These are phyloP conservation scores for Aspergillus mulundensis DNA, from an alignment of 495 filamentous ascomycete genomes.

Conservation along the genomic window DNA sequence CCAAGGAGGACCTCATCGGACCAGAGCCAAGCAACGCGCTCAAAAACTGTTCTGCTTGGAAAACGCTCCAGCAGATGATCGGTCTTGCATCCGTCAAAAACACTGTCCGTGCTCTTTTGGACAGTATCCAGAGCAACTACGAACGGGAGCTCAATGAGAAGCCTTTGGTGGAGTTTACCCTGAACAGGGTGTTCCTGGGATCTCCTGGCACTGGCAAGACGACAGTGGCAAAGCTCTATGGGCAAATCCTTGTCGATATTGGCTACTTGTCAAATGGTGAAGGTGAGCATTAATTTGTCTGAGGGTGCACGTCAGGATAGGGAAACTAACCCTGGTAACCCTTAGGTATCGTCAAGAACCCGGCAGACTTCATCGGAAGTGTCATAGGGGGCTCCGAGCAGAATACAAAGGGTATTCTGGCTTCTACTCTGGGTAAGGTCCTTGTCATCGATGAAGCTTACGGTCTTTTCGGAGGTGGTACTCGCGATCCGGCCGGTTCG, in stretches of 20 bases:
- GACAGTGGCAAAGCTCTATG: slow-evolving; percentile 70
- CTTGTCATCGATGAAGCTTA: slow-evolving; percentile 78
- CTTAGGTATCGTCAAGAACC: slow-evolving; percentile 62
- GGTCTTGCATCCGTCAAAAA: slow-evolving; percentile 62
- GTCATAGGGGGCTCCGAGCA: slow-evolving; percentile 63
- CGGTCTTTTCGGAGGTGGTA: slow-evolving; percentile 39
- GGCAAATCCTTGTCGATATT: slow-evolving; percentile 57
- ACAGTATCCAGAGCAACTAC: slow-evolving; percentile 60
- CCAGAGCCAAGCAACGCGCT: slow-evolving; percentile 57
- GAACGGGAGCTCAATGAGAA: slow-evolving; percentile 57
- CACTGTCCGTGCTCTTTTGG: slow-evolving; percentile 51
- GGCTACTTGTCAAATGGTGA: slow-evolving; percentile 59
- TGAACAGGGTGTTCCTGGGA: slow-evolving; percentile 71
- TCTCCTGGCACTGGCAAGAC: slow-evolving; percentile 75
- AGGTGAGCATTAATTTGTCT: too few relatives aligned
- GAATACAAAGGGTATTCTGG: slow-evolving; percentile 68
- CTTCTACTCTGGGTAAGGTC: slow-evolving; percentile 63
- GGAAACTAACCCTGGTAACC: background rate
- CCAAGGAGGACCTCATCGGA: background rate
- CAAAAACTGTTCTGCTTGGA: slow-evolving; percentile 50
- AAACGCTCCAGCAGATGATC: slow-evolving; percentile 54
- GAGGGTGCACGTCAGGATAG: too few relatives aligned
- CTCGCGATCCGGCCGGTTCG: slow-evolving; percentile 15
- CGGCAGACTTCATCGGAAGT: slow-evolving; percentile 66
- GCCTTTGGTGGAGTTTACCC: slow-evolving; percentile 49